Conservation (phyloP, 495 filamentous ascomycete genomes). For the Parmelia sp. region DNA sequence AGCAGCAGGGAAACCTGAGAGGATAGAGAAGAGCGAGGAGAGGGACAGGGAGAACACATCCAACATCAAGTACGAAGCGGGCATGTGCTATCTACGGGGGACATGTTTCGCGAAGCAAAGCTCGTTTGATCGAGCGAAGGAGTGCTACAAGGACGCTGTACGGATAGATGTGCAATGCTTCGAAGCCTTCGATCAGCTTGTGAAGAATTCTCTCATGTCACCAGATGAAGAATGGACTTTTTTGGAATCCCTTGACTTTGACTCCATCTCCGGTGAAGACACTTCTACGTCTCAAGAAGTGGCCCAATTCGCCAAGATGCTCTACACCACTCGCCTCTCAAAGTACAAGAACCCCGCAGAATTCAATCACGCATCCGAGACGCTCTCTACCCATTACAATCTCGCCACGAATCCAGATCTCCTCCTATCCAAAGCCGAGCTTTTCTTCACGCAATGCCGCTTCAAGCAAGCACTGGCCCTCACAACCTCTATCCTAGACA, state of each 20-base stretch:
- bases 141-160: constrained; percentile 96
- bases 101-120: constrained; percentile 97
- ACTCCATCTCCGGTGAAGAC: constrained; percentile 59
- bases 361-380: constrained; percentile 83
- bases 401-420: constrained; percentile 84
- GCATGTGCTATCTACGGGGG: constrained; percentile 93
- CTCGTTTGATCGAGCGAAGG: constrained; percentile 92
- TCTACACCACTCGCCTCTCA: constrained; percentile 92
- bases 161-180: constrained; percentile 97
- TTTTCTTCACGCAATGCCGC: constrained; percentile 89
- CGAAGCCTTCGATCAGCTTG: constrained; percentile 94
- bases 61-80: constrained; percentile 83
- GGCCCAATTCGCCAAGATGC: constrained; percentile 88
- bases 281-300: constrained; percentile 67
- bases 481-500: constrained; percentile 72
- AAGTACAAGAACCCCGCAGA: constrained; percentile 86
- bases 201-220: constrained; percentile 97
- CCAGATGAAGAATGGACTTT: constrained; percentile 94
- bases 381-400: constrained; percentile 86
- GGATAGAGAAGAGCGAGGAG: constrained; percentile 55
- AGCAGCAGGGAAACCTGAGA: constrained; percentile 38
- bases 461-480: constrained; percentile 80
- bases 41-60: constrained; percentile 60
- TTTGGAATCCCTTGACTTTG: constrained; percentile 85
- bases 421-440: constrained; percentile 82